Evolutionary conservation across 106 monocot genomes (phyloP), one percentile per base, ranked within the genome.

Genomic region (Amphibolis antarctica): DNA sequence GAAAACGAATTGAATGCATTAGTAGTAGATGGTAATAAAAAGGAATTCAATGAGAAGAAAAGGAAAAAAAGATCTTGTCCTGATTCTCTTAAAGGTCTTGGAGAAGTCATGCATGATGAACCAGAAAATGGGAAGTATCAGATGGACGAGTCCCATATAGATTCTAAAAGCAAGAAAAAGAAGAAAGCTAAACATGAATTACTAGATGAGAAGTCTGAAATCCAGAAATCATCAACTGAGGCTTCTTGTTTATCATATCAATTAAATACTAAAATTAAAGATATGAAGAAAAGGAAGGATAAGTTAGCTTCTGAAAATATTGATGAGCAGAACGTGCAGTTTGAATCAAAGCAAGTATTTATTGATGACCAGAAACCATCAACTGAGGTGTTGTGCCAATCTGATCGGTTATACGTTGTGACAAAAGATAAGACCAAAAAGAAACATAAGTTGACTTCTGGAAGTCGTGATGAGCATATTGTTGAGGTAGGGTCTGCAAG

Each of bases 131-230:
- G 27, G 26, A 10, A 12, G 46, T 13, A 24, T 46, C 22, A 25
- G 12, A 6, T 36, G 1, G 11, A 63, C 12, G 15, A 19, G 9
- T 63, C 25, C n/a, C 17, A 42, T 60, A 26, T 20, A 46, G 5
- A 63, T 46, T 63, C 46, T 26, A 26, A 63, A 63, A 47, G 17
- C 59, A 59, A 27, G 46, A 63, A 63, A 63, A 63, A 26, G 46
- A 63, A 63, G 63, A 63, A 63, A 63, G 10, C 9, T 42, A 60
- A 43, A 21, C 30, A 36, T n/a, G n/a, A 9, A 17, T 36, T 31
- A 6, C 7, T 43, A 42, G 60, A 60, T 42, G 36, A 12, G 27
- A 43, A 60, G 28, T 60, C 10, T 19, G 42, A 60, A 18, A 21
- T 28, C 28, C 28, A 42, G 19, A 60, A 3, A 60, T 21, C 27